Percentiles rank a stretch among this genome's conserved stretches.
phyloP scores from a whole-genome alignment of 768 basidiomycete species.

The Chlorophyllum brunneum region DNA sequence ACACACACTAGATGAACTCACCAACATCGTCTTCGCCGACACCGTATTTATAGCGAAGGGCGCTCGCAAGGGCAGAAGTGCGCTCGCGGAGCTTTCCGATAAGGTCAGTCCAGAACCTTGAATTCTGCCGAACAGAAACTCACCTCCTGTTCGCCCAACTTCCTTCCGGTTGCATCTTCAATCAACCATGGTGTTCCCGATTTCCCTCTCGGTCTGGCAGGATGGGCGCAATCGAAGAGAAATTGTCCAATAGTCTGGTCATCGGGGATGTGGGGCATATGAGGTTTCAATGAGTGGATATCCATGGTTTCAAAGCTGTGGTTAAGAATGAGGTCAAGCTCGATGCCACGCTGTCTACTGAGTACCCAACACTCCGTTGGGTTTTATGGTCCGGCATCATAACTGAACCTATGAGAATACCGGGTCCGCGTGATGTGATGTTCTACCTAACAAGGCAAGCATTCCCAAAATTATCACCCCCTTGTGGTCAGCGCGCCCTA shows the following conservation, averaged over 20 bases:
- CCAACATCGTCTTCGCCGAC: slow-evolving; percentile 53
- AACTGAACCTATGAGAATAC: no score
- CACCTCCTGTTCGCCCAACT: slow-evolving; percentile 37
- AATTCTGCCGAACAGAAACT: slow-evolving; percentile 3
- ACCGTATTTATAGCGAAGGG: slow-evolving; percentile 35
- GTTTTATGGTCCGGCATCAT: no score
- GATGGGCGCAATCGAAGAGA: slow-evolving; percentile 42
- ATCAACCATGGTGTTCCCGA: slow-evolving; percentile 40
- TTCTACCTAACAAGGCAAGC: no score
- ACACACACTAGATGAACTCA: no score
- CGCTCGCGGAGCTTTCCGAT: slow-evolving; percentile 38
- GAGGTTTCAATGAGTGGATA: slow-evolving; percentile 23
- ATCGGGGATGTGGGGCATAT: slow-evolving; percentile 43
- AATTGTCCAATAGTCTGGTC: slow-evolving; percentile 51
- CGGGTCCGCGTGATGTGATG: no score
- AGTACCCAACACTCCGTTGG: background rate
- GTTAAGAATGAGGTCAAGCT: background rate
- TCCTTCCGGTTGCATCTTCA: slow-evolving; percentile 44
- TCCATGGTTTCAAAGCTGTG: slow-evolving; percentile 21
- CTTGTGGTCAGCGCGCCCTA: no score
- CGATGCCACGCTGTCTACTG: background rate
- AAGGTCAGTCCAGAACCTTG: background rate
- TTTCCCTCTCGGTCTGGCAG: slow-evolving; percentile 33
- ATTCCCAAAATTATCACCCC: no score
- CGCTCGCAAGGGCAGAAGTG: slow-evolving; percentile 46